phyloP scores from a whole-genome alignment of 371 early-diverging fungal genomes.

The Syncephalastrum racemosum region DNA sequence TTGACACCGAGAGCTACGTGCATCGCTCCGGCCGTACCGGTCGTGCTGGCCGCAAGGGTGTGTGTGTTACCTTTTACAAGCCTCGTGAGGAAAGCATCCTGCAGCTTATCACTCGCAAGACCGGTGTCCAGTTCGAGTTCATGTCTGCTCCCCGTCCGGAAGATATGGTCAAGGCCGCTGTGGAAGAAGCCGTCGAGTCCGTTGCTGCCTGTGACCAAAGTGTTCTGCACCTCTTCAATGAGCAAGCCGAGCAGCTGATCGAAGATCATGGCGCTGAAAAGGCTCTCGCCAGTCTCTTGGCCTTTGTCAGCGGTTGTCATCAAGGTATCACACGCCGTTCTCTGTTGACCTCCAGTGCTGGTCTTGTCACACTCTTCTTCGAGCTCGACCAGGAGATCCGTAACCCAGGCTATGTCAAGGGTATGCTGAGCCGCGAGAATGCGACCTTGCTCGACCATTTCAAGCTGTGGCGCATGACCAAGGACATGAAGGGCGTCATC shows the following conservation, averaged over 20 bases:
- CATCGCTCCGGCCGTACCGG: constrained; percentile 99
- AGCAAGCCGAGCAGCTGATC: constrained; percentile 72
- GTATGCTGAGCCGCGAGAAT: constrained; percentile 58
- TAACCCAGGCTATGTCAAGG: constrained; percentile 79
- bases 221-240: constrained; percentile 75
- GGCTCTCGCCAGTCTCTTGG: constrained; percentile 82
- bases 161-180: constrained; percentile 35
- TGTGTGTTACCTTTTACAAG: constrained; percentile 91
- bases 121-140: constrained; percentile 79
- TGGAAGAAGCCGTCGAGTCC: constrained; percentile 17
- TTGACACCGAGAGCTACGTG: constrained; percentile 92
- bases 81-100: constrained; percentile 79
- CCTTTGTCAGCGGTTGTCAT: constrained; percentile 82
- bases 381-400: constrained; percentile 61
- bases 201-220: constrained; percentile 40
- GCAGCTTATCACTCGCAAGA: constrained; percentile 68
- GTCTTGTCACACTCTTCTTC: constrained; percentile 76
- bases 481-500: constrained; percentile 78
- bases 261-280: constrained; percentile 62
- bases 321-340: constrained; percentile 80
- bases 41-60: constrained; percentile 90
- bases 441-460: too few species aligned
- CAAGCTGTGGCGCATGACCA: constrained; percentile 78
- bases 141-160: constrained; percentile 81
- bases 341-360: constrained; percentile 78